Evolutionary conservation across 768 basidiomycete genomes (phyloP).

Genomic region (Kwoniella mangroviensis): DNA sequence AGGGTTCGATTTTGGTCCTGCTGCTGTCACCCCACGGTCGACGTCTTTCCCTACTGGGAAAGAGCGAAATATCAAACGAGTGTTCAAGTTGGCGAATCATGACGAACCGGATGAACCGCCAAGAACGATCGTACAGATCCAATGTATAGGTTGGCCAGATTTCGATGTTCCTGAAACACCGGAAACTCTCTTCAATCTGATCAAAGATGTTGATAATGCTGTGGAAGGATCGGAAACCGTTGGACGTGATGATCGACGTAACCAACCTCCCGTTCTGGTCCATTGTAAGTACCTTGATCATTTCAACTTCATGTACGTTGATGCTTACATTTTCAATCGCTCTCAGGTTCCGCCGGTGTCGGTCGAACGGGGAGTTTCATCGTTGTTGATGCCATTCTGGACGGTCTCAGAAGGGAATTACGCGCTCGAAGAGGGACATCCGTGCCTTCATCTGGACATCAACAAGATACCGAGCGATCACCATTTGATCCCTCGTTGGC

Average conservation of each 20-base stretch:
- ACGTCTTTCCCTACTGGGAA: slow-evolving; percentile 15
- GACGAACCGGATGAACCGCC: slow-evolving; percentile 67
- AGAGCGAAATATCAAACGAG: slow-evolving; percentile 57
- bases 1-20: slow-evolving; percentile 62
- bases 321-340: not conserved
- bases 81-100: slow-evolving; percentile 70
- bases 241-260: slow-evolving; percentile 8
- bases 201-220: slow-evolving; percentile 69
- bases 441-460: not conserved
- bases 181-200: slow-evolving; percentile 71
- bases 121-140: slow-evolving; percentile 79
- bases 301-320: not conserved
- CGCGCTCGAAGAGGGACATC: not conserved
- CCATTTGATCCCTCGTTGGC: not conserved
- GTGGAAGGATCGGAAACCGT: slow-evolving; percentile 32
- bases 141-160: slow-evolving; percentile 95
- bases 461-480: not conserved
- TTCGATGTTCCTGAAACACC: slow-evolving; percentile 91
- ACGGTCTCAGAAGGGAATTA: slow-evolving; percentile 45
- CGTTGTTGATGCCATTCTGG: slow-evolving; percentile 63
- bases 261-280: slow-evolving; percentile 52
- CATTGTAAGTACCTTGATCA: slow-evolving; percentile 47
- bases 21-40: slow-evolving; percentile 30
- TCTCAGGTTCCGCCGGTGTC: slow-evolving; percentile 79
- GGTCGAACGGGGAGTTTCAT: slow-evolving; percentile 95